Percentiles rank a stretch among this genome's conserved stretches.
Evolutionary conservation across 345 rosid genomes (phyloP).

Genomic region (Melastoma malabathricum): DNA sequence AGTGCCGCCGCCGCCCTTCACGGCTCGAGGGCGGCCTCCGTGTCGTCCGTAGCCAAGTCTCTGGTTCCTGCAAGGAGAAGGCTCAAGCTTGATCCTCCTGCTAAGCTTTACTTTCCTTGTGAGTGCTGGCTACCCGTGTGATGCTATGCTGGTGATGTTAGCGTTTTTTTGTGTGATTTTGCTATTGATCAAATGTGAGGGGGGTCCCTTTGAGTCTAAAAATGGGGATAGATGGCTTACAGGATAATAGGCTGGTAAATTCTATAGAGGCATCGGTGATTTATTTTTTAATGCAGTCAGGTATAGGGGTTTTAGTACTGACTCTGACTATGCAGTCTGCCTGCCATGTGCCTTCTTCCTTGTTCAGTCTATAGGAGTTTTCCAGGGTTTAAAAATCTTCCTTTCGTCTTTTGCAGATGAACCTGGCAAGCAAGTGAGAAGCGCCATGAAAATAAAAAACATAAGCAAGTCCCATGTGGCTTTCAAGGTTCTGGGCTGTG

Average conservation of each 20-base stretch:
- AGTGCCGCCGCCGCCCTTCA: constrained; percentile 22
- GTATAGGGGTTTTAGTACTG: background rate
- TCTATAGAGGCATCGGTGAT: too few relatives aligned
- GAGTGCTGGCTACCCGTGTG: constrained; percentile 9
- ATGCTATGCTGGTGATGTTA: too few relatives aligned
- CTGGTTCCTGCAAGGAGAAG: constrained; percentile 56
- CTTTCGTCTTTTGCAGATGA: constrained; percentile 43
- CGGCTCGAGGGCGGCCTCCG: constrained; percentile 27
- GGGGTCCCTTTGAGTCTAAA: too few relatives aligned
- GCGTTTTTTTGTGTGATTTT: too few relatives aligned
- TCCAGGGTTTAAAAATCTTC: too few relatives aligned
- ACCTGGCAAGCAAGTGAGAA: constrained; percentile 92
- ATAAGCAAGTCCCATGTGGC: constrained; percentile 84
- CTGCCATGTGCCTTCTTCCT: too few relatives aligned
- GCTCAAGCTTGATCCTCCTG: constrained; percentile 80
- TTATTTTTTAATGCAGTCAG: too few relatives aligned
- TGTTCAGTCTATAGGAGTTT: too few relatives aligned
- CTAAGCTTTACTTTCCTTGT: constrained; percentile 85
- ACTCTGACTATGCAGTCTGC: background rate
- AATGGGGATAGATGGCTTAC: too few relatives aligned
- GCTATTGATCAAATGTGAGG: too few relatives aligned
- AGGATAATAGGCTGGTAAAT: too few relatives aligned
- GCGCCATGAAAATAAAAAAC: constrained; percentile 84
- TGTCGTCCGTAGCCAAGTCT: constrained; percentile 67
- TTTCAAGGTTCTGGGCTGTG: constrained; percentile 44